phyloP scores from a whole-genome alignment of 345 rosid genomes.

The Noccaea caerulescens region DNA sequence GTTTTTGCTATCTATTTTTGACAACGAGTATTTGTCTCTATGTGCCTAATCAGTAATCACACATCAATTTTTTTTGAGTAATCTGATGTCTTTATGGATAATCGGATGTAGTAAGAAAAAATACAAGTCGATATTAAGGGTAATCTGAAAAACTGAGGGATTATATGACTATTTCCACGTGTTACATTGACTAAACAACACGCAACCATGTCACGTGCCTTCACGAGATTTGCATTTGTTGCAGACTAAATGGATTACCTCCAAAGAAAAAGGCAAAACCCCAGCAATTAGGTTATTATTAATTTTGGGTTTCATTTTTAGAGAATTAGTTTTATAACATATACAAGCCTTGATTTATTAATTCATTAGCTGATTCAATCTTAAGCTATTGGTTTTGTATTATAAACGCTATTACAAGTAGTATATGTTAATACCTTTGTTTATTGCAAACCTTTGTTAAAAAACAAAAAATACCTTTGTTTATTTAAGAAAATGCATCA shows the following conservation, averaged over 20 bases:
- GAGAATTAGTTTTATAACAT: background rate
- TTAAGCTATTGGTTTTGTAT: background rate
- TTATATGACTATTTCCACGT: background rate
- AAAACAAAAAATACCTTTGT: background rate
- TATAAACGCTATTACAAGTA: background rate
- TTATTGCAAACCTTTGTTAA: background rate
- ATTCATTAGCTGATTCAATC: background rate
- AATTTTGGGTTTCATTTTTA: background rate
- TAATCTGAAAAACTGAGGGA: too few species aligned
- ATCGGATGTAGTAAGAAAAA: too few species aligned
- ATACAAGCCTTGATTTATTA: background rate
- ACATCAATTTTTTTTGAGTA: too few species aligned
- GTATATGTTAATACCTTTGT: background rate
- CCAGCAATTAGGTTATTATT: constrained; percentile 1
- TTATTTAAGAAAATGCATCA: background rate
- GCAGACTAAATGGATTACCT: background rate
- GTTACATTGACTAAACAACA: background rate
- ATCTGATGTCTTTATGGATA: too few species aligned
- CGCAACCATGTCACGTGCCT: constrained; percentile 14
- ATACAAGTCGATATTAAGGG: too few species aligned
- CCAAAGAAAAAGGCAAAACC: background rate
- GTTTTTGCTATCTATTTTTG: too few species aligned
- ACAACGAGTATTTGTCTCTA: too few species aligned
- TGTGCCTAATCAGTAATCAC: too few species aligned
- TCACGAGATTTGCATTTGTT: constrained; percentile 1